A percentile compares a stretch with the other conserved stretches of the same genome.
Evolutionary conservation across 2,329 filamentous ascomycete genomes (phyloP).

Genomic region (Orbilia ellipsospora): DNA sequence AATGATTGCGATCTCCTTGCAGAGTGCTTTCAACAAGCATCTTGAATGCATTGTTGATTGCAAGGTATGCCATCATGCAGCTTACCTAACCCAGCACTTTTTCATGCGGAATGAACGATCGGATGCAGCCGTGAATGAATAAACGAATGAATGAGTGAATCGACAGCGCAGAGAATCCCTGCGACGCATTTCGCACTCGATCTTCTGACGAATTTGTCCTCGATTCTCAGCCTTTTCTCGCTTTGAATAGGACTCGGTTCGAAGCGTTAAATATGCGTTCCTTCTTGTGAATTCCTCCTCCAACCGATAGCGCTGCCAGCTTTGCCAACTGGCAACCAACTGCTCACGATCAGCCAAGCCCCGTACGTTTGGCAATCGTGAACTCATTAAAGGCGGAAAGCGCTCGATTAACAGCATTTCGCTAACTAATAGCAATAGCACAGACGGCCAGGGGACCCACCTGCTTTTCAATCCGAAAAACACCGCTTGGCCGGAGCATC

Average conservation of each 20-base stretch:
- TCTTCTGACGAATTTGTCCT: slow-evolving; percentile 21
- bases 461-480: slow-evolving; percentile 24
- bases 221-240: slow-evolving; percentile 18
- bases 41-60: slow-evolving; percentile 4
- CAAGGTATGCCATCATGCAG: slow-evolving; percentile 47
- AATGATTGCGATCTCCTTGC: not conserved
- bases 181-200: slow-evolving; percentile 42
- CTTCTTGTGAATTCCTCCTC: too few species aligned
- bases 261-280: too few species aligned
- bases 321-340: too few species aligned
- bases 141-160: slow-evolving; percentile 13
- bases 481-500: slow-evolving; percentile 28
- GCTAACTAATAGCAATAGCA: too few species aligned
- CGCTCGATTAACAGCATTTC: too few species aligned
- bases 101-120: slow-evolving; percentile 3
- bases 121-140: slow-evolving; percentile 29
- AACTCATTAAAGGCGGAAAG: too few species aligned
- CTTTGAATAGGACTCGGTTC: not conserved
- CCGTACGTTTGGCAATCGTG: too few species aligned
- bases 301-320: too few species aligned
- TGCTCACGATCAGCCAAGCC: too few species aligned
- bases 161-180: slow-evolving; percentile 31
- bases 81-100: slow-evolving; percentile 19
- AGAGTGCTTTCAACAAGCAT: not conserved
- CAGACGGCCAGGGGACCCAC: too few species aligned